Evolutionary conservation across 2,329 filamentous ascomycete genomes (phyloP).

Genomic region (Immersiporthe knoxdaviesiana): DNA sequence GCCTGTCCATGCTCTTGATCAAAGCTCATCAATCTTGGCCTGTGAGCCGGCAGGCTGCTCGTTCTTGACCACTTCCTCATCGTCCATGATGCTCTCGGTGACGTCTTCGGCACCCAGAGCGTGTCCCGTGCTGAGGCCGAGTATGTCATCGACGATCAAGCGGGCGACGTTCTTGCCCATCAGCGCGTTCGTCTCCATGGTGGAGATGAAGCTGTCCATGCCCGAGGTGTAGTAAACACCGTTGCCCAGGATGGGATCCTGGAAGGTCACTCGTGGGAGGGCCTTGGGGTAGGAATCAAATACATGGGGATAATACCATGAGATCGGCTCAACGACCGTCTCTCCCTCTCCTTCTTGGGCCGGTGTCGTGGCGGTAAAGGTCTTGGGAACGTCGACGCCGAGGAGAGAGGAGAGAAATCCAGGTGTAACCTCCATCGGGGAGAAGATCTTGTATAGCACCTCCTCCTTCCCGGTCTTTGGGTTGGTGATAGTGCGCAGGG

Average conservation of each 20-base stretch:
- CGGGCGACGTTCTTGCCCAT: slow-evolving; percentile 86
- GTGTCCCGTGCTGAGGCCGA: slow-evolving; percentile 33
- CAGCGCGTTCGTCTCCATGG: slow-evolving; percentile 94
- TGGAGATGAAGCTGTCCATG: slow-evolving; percentile 93
- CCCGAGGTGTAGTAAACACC: slow-evolving; percentile 73
- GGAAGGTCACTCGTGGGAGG: slow-evolving; percentile 84
- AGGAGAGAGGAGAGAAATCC: slow-evolving; percentile 58
- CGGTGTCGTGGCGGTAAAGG: slow-evolving; percentile 29
- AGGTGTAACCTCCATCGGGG: slow-evolving; percentile 55
- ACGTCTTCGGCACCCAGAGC: slow-evolving; percentile 25
- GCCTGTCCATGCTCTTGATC: not conserved
- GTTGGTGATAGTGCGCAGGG: slow-evolving; percentile 67
- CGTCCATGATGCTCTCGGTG: slow-evolving; percentile 28
- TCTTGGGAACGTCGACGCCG: slow-evolving; percentile 50
- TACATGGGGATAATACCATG: slow-evolving; percentile 76
- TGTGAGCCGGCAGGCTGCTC: not conserved
- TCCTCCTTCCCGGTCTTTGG: slow-evolving; percentile 58
- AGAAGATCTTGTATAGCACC: slow-evolving; percentile 69
- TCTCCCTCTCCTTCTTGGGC: slow-evolving; percentile 36
- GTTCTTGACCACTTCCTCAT: slow-evolving; percentile 11
- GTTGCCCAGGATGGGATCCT: slow-evolving; percentile 71
- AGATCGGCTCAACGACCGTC: slow-evolving; percentile 53
- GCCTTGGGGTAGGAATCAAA: slow-evolving; percentile 88
- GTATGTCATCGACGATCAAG: slow-evolving; percentile 67
- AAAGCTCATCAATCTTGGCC: slow-evolving; percentile 4